Evolutionary conservation across 176 grass and related monocot species (phyloP), one percentile per base, ranked within the genome.

Genomic region (Metroxylon sagu): DNA sequence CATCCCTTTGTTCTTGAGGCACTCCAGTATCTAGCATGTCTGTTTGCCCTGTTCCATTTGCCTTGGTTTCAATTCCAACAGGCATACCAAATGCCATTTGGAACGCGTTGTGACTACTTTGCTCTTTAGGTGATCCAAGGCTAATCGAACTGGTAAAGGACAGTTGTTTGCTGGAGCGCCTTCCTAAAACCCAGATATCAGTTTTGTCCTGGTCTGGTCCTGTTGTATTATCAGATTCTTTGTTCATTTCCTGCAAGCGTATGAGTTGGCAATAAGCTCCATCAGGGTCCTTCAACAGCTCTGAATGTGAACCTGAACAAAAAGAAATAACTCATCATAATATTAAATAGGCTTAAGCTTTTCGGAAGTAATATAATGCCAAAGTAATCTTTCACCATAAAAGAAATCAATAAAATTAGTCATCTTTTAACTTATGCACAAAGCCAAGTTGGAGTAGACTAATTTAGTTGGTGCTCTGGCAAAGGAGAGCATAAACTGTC

Each of bases 231-330:
- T 85, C 55, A 3, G 76, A 54, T 52, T 58, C 69, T 50, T 56
- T 71, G 39, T 85, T 77, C 65, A 75, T 60, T 89, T 95, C 89
- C 62, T 95, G 89, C 64, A 95, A 68, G 25, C 64, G 76, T 66
- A 89, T 95, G 52, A 95, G 79, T 25, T 95, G 85, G 23, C 69
- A 85, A 69, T 95, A 95, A 67, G 89, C 89, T 67, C 89, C 89
- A 43, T 89, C 61, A 29, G 78, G 81, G 60, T 95, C 79, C 60
- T 85, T 80, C 39, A 89, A 76, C 48, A 95, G 85, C 66, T 85
- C 82, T 54, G 48, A 59, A 72, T 95, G 89, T 62, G 85, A 31
- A 70, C 89, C 89, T 95, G 77, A 26, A 61, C 52, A 76, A 60
- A 64, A 48, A 69, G 43, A 70, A 39, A 39, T 43, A 7, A 3